phyloP scores from a whole-genome alignment of 2,329 filamentous ascomycete species.

The Colletotrichum sp. region DNA sequence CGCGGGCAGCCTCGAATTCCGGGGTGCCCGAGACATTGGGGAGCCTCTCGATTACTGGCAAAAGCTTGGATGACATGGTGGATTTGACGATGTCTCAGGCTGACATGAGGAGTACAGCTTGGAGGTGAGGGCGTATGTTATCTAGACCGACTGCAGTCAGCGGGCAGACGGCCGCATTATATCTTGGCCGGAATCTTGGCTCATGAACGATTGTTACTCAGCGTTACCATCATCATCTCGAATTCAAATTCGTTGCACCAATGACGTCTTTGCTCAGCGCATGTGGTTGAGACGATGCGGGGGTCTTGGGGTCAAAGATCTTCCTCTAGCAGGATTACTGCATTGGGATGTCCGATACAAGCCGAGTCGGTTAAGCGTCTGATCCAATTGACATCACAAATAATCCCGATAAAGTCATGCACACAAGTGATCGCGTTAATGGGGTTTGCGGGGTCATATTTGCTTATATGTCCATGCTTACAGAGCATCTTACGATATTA shows the following conservation, averaged over 20 bases:
- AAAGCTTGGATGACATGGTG: not conserved
- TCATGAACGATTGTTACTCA: not conserved
- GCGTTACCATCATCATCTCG: not conserved
- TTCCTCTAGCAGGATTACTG: not conserved
- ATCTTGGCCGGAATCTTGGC: not conserved
- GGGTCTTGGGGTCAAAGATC: not conserved
- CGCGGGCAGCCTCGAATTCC: constrained; percentile 28
- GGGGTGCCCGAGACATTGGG: constrained; percentile 22
- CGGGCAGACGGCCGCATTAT: not conserved
- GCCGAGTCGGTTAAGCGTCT: not conserved
- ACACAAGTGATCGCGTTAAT: not conserved
- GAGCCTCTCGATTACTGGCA: not conserved
- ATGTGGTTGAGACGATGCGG: not conserved
- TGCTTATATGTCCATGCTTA: not conserved
- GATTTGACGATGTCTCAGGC: not conserved
- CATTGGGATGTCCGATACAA: not conserved
- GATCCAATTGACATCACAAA: not conserved
- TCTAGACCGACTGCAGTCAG: not conserved
- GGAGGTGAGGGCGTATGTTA: not conserved
- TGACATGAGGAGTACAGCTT: not conserved
- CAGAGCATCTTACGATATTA: not conserved
- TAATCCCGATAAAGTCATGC: not conserved
- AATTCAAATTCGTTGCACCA: not conserved
- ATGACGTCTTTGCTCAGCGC: not conserved
- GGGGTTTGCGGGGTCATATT: not conserved